Base-by-base conservation (phyloP, 495 filamentous ascomycete genomes). In the Xylaria flabelliformis region DNA sequence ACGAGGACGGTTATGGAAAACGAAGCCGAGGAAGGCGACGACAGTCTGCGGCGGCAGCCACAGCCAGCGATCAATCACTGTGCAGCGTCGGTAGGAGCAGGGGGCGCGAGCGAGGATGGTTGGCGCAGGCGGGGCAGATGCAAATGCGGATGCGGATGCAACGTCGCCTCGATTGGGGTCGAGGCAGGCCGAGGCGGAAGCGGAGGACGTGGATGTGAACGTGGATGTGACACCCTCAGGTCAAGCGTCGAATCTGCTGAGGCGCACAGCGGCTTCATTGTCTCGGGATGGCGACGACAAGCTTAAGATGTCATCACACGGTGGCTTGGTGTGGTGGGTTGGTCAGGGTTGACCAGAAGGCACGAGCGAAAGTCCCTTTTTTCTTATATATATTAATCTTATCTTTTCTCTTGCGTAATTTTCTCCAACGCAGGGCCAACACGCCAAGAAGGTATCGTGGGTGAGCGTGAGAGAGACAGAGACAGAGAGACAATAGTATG, bases 231-330 rank as follows among this genome's bases (percentile, higher is more conserved):
- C 76, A 77, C 77, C 76, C 72, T 76, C 70, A 75, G 73, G 76
- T 74, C 74, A 76, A 77, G 74, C 75, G 77, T 75, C 78, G 73
- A 74, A 72, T 74, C 65, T 74, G 64, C 74, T 75, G 78, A 80
- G 75, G 77, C 76, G 74, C 79, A 51, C 62, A 72, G 76, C 82
- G 76, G 82, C 83, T 81, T 85, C 84, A 85, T 86, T 74, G 80
- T 86, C 78, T 80, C 83, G 77, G 78, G 73, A 74, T 77, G 75
- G 74, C 73, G 68, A 74, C 69, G 71, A 66, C 71, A 74, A 72
- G 75, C 55, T 69, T 77, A 29, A 71, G 63, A 39, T 51, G 63
- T 72, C 70, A 67, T 72, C 50, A 41, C 70, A 65, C 63, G n/a
- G 34, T 17, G 53, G 42, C 53, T 72, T 13, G 41, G 64, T 67